phyloP scores from a whole-genome alignment of 441 rosid species.

The Euphorbia celastroides region DNA sequence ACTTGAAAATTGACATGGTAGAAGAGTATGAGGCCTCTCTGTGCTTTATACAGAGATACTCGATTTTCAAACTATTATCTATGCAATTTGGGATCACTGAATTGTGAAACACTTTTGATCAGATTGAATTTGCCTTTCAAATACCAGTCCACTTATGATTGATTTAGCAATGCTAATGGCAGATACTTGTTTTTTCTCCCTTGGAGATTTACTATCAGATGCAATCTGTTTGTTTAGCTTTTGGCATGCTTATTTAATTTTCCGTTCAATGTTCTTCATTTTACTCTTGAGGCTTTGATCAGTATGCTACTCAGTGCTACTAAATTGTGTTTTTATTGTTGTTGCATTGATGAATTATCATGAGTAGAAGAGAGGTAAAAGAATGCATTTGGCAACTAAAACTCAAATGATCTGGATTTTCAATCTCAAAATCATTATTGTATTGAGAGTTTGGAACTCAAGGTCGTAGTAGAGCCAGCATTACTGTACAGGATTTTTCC shows the following conservation, averaged over 20 bases:
- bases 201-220: background rate
- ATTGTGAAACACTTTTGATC: background rate
- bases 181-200: background rate
- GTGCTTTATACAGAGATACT: background rate
- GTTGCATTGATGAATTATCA: background rate
- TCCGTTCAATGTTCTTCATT: too few species aligned
- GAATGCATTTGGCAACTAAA: too few species aligned
- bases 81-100: background rate
- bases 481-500: too few species aligned
- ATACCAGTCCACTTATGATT: background rate
- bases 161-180: background rate
- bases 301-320: background rate
- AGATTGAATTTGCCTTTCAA: background rate
- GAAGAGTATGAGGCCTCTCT: background rate
- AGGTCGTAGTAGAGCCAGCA: background rate
- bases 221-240: background rate
- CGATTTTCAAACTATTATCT: background rate
- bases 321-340: background rate
- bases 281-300: background rate
- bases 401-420: background rate
- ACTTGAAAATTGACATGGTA: too few species aligned
- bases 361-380: background rate
- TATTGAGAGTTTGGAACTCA: slow-evolving; percentile 2
- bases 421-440: background rate
- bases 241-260: background rate